phyloP scores from a whole-genome alignment of 2,329 filamentous ascomycete genomes.

The Neonectria sp. region DNA sequence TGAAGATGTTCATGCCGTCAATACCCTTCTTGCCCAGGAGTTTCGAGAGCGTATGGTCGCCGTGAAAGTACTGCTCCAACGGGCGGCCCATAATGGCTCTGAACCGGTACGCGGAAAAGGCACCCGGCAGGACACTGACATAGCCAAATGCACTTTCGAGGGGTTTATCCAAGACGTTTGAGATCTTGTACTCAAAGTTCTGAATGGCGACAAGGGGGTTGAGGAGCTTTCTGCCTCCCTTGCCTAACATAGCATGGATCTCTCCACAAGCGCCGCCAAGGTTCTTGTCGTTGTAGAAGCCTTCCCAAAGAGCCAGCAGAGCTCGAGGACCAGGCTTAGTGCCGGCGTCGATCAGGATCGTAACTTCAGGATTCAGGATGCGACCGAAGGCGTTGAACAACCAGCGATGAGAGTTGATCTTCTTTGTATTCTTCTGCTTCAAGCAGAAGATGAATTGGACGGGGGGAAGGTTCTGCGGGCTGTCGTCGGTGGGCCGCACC shows the following conservation, averaged over 20 bases:
- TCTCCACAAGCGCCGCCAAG: constrained; percentile 18
- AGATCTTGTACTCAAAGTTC: constrained; percentile 21
- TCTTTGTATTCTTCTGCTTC: constrained; percentile 20
- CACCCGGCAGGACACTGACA: constrained; percentile 8
- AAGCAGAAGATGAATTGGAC: constrained; percentile 19
- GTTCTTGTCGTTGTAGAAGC: constrained; percentile 17
- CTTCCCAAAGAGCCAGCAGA: constrained; percentile 17
- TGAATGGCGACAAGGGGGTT: constrained; percentile 18
- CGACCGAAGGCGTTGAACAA: constrained; percentile 11
- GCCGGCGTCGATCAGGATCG: constrained; percentile 13
- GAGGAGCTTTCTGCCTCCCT: neutral
- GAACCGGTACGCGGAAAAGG: constrained; percentile 19
- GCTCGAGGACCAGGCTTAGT: constrained; percentile 9
- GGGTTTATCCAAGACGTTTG: constrained; percentile 12
- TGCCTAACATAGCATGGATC: constrained; percentile 14
- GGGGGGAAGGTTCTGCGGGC: neutral
- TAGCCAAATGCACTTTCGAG: constrained; percentile 17
- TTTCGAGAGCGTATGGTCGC: constrained; percentile 19
- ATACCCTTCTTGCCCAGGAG: constrained; percentile 18
- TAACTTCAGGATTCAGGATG: constrained; percentile 9
- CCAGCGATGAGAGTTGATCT: constrained; percentile 24
- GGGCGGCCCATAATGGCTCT: constrained; percentile 14
- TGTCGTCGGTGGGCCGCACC: neutral
- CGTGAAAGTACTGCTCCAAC: constrained; percentile 14
- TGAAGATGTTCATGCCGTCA: constrained; percentile 19